These are phyloP conservation scores for Sclerotinia nivalis DNA, from an alignment of 2,329 filamentous ascomycete genomes.

Conservation along the genomic window DNA sequence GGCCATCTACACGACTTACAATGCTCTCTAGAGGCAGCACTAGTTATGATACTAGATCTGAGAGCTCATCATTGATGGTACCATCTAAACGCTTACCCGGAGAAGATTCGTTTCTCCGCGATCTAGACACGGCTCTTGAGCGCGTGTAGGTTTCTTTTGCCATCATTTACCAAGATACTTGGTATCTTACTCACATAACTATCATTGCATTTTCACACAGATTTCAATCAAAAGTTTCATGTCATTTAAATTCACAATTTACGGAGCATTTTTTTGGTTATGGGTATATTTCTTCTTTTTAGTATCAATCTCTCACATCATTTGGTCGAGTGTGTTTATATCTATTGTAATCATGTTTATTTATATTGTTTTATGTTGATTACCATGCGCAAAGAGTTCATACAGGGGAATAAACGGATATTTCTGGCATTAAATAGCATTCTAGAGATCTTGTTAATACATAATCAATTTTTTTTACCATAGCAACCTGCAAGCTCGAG, in stretches of 20 bases:
- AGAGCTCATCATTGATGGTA: slow-evolving; percentile 17
- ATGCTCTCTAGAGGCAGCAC: slow-evolving; percentile 17
- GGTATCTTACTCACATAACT: not conserved
- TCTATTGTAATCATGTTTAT: not conserved
- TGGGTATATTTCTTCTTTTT: not conserved
- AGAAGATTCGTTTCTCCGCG: slow-evolving; percentile 18
- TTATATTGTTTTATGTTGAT: not conserved
- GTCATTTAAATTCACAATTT: not conserved
- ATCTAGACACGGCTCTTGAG: slow-evolving; percentile 17
- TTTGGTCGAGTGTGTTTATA: not conserved
- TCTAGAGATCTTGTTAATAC: slow-evolving; percentile 8
- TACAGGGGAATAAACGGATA: not conserved
- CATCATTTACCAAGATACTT: too few relatives aligned
- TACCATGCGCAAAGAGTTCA: not conserved
- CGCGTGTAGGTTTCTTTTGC: not conserved
- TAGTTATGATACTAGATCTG: slow-evolving; percentile 16
- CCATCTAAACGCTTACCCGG: slow-evolving; percentile 12
- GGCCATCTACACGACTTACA: not conserved
- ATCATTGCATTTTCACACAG: not conserved
- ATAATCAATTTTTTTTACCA: not conserved
- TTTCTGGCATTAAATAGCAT: not conserved
- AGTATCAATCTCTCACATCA: not conserved
- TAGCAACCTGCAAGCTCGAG: not conserved
- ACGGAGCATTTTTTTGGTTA: not conserved
- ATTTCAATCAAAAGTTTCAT: slow-evolving; percentile 1